Conservation (phyloP, 768 basidiomycete genomes). For the Collybia nuda region DNA sequence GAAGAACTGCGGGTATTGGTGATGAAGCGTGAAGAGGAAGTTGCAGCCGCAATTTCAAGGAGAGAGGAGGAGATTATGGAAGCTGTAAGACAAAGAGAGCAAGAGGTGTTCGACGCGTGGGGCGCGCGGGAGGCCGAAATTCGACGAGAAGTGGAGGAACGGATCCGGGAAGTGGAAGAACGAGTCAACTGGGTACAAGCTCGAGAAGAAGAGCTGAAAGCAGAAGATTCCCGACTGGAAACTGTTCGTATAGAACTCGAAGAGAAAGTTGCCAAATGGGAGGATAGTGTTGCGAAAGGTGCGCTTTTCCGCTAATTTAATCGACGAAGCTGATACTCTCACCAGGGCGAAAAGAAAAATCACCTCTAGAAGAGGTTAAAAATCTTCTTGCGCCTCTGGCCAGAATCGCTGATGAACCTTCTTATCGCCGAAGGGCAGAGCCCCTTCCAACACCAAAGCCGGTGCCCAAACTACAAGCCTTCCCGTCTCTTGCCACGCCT, state of each 20-base stretch:
- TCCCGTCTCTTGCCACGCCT: slow-evolving; percentile 53
- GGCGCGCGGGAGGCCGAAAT: slow-evolving; percentile 48
- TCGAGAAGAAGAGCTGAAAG: slow-evolving; percentile 52
- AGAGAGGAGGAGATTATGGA: slow-evolving; percentile 74
- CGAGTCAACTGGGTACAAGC: slow-evolving; percentile 47
- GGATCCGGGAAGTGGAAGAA: slow-evolving; percentile 48
- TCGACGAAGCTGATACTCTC: background rate
- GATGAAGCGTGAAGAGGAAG: slow-evolving; percentile 68
- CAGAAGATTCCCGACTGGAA: slow-evolving; percentile 50
- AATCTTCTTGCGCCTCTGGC: slow-evolving; percentile 58
- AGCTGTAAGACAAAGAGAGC: slow-evolving; percentile 63
- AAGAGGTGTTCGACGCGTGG: slow-evolving; percentile 65
- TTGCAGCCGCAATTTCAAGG: slow-evolving; percentile 59
- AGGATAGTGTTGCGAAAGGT: slow-evolving; percentile 29
- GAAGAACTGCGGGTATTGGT: slow-evolving; percentile 68
- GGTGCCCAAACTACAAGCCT: slow-evolving; percentile 14
- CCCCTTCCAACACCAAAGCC: slow-evolving; percentile 24
- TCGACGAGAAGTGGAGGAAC: slow-evolving; percentile 47
- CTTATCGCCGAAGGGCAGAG: slow-evolving; percentile 18
- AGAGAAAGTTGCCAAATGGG: slow-evolving; percentile 43
- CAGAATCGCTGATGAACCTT: slow-evolving; percentile 23
- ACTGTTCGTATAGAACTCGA: slow-evolving; percentile 50
- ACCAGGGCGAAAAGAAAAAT: slow-evolving; percentile 48
- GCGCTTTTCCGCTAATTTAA: background rate
- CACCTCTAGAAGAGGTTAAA: slow-evolving; percentile 75